These are phyloP conservation scores for Coemansia sp. DNA, from an alignment of 192 early-diverging fungal species.

Conservation along the genomic window DNA sequence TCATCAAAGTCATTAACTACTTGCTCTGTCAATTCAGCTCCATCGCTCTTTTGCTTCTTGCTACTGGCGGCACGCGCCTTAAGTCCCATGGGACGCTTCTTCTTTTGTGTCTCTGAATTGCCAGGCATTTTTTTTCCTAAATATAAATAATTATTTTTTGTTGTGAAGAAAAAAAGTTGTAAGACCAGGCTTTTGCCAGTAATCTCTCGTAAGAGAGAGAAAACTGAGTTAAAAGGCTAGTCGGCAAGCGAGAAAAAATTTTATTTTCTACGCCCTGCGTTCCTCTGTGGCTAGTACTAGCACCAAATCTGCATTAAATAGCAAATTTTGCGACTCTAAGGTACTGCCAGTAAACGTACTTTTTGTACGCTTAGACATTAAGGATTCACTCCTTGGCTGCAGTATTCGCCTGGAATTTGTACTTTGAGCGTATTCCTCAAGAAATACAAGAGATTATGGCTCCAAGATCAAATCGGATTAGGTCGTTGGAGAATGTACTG, in stretches of 20 bases:
- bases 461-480: not conserved
- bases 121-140: not conserved
- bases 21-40: conserved; percentile 8
- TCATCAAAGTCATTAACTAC: conserved; percentile 48
- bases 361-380: conserved; percentile 11
- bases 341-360: conserved; percentile 2
- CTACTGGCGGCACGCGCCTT: conserved; percentile 46
- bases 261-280: conserved; percentile 2
- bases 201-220: not conserved
- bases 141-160: not conserved
- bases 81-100: conserved; percentile 57
- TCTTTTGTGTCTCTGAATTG: conserved; percentile 18
- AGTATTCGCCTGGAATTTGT: not conserved
- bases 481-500: not conserved
- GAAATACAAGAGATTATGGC: not conserved
- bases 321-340: conserved; percentile 6
- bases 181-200: conserved; percentile 5
- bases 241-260: conserved; percentile 11
- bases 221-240: conserved; percentile 1
- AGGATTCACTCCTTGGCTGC: not conserved
- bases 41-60: conserved; percentile 32
- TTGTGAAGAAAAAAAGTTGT: not conserved
- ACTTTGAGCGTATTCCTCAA: not conserved
- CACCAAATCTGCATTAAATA: not conserved
- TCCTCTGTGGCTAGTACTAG: conserved; percentile 4